A percentile compares a stretch with the other conserved stretches of the same genome.
phyloP scores from a whole-genome alignment of 371 early-diverging fungal species.

The Mucor lusitanicus region DNA sequence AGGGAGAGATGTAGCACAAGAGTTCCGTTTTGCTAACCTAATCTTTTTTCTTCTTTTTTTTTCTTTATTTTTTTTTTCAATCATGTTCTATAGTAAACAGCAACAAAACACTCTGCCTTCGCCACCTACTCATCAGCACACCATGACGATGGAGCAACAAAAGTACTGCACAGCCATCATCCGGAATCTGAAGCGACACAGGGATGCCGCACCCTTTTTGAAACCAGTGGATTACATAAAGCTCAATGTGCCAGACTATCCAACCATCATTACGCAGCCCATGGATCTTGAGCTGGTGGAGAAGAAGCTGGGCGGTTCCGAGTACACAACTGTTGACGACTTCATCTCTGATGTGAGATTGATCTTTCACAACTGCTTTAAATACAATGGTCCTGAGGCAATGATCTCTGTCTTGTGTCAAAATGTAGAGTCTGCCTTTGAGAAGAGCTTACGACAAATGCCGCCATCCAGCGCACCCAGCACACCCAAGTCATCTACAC shows the following conservation, averaged over 20 bases:
- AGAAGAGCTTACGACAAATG: constrained; percentile 68
- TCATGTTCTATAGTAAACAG: background rate
- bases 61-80: background rate
- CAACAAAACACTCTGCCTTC: constrained; percentile 18
- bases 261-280: constrained; percentile 87
- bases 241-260: constrained; percentile 94
- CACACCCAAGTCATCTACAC: background rate
- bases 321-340: constrained; percentile 67
- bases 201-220: constrained; percentile 80
- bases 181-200: constrained; percentile 71
- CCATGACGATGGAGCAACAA: constrained; percentile 75
- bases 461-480: constrained; percentile 37
- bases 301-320: constrained; percentile 72
- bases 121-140: constrained; percentile 12
- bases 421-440: constrained; percentile 76
- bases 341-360: constrained; percentile 77
- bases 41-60: constrained; percentile 1
- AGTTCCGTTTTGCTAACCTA: background rate
- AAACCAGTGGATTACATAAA: constrained; percentile 94
- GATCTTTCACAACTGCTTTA: constrained; percentile 86
- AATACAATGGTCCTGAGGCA: constrained; percentile 85
- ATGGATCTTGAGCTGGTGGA: constrained; percentile 97
- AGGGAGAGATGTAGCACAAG: background rate
- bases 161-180: constrained; percentile 81
- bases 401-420: constrained; percentile 76